phyloP scores from a whole-genome alignment of 495 filamentous ascomycete genomes.

The Emericellopsis terricola region DNA sequence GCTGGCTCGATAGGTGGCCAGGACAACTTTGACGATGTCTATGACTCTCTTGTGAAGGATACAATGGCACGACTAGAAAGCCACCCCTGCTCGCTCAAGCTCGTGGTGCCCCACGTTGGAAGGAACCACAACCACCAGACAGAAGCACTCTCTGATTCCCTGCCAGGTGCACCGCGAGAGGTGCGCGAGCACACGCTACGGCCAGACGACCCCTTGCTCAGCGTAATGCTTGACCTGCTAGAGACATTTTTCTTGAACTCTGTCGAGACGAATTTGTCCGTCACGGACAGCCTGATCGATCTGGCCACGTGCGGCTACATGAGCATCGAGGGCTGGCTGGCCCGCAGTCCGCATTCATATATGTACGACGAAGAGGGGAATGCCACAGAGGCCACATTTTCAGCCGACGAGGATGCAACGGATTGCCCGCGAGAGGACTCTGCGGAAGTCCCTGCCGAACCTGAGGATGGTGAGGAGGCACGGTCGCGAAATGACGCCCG shows the following conservation, averaged over 20 bases:
- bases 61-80: slow-evolving; percentile 59
- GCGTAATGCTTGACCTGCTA: slow-evolving; percentile 48
- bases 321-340: slow-evolving; percentile 75
- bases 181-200: slow-evolving; percentile 41
- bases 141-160: slow-evolving; percentile 26
- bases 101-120: slow-evolving; percentile 32
- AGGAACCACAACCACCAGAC: slow-evolving; percentile 28
- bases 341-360: slow-evolving; percentile 50
- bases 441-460: background rate
- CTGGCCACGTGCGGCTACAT: slow-evolving; percentile 70
- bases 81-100: slow-evolving; percentile 49
- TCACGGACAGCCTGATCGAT: slow-evolving; percentile 70
- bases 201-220: slow-evolving; percentile 60
- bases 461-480: slow-evolving; percentile 4
- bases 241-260: slow-evolving; percentile 74
- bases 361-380: slow-evolving; percentile 13
- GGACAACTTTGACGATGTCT: slow-evolving; percentile 56
- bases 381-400: slow-evolving; percentile 12
- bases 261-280: slow-evolving; percentile 69
- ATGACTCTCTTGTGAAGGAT: slow-evolving; percentile 70
- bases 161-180: slow-evolving; percentile 34
- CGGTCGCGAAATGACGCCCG: slow-evolving; percentile 12
- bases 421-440: background rate
- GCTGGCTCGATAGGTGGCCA: slow-evolving; percentile 55
- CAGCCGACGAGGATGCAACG: slow-evolving; percentile 14